A percentile compares a stretch with the other conserved stretches of the same genome.
Conservation (phyloP, 139 green algal species). For the Haematococcus sp. region DNA sequence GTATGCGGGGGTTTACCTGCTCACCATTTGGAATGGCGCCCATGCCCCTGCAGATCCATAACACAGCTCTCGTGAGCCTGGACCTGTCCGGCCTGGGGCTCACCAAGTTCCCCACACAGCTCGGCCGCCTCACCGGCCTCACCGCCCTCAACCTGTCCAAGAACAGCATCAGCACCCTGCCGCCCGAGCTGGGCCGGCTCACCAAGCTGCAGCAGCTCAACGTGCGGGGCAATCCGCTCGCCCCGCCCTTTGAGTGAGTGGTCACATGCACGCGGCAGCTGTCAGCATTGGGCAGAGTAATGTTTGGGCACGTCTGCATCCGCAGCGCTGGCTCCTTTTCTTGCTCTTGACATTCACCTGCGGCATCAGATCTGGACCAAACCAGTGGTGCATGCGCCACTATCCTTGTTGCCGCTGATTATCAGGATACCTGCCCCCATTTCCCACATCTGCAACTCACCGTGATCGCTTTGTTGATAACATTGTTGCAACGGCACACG, state of each 20-base stretch:
- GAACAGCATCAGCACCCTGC: conserved; percentile 32
- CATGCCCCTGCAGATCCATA: conserved; percentile 28
- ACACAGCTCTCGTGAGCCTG: conserved; percentile 29
- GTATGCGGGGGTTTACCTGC: no score
- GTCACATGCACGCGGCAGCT: not conserved
- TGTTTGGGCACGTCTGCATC: no score
- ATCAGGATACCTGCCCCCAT: no score
- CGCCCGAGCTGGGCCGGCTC: conserved; percentile 24
- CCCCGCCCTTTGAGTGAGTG: conserved; percentile 13
- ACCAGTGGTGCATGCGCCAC: no score
- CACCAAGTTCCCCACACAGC: conserved; percentile 8
- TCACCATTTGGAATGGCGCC: not conserved
- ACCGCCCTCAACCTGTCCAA: conserved; percentile 40
- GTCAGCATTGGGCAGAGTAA: no score
- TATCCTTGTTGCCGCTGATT: no score
- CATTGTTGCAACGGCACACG: no score
- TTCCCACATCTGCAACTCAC: no score
- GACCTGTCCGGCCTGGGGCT: conserved; percentile 33
- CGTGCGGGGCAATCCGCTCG: conserved; percentile 26
- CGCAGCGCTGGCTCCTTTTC: no score
- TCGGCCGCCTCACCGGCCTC: conserved; percentile 33
- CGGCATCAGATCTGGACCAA: no score
- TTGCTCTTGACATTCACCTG: no score
- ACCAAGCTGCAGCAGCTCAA: conserved; percentile 22
- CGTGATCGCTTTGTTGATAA: no score